A percentile compares a stretch with the other conserved stretches of the same genome.
These are phyloP conservation scores for Diaporthe destruens DNA, from an alignment of 2,329 filamentous ascomycete species.

Conservation along the genomic window DNA sequence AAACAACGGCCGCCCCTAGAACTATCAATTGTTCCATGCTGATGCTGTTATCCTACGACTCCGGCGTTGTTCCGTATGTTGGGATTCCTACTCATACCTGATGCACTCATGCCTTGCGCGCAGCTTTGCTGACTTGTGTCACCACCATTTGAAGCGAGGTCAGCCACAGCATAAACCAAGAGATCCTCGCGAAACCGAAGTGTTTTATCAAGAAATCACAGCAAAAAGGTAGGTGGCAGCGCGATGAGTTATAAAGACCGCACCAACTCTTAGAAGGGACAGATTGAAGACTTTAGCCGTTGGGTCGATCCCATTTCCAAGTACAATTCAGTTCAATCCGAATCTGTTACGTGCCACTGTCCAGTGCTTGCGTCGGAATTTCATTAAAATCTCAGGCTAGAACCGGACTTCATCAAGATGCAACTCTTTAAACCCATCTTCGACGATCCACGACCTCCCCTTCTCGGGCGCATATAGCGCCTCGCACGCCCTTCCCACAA, in stretches of 20 bases:
- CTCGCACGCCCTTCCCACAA: slow-evolving; percentile 87
- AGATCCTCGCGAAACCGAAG: slow-evolving; percentile 15
- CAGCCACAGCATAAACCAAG: slow-evolving; percentile 33
- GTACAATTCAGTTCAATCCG: no score
- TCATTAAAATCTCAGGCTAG: slow-evolving; percentile 9
- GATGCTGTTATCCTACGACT: slow-evolving; percentile 27
- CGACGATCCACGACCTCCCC: slow-evolving; percentile 81
- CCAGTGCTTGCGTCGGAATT: neutral
- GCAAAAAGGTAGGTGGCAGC: neutral
- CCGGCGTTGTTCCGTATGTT: slow-evolving; percentile 27
- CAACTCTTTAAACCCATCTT: slow-evolving; percentile 86
- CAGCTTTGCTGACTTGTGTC: neutral
- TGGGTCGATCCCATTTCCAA: no score
- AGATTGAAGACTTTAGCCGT: neutral
- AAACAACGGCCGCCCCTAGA: no score
- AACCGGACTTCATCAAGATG: slow-evolving; percentile 57
- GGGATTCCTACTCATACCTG: neutral
- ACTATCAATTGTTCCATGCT: no score
- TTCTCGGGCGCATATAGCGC: slow-evolving; percentile 73
- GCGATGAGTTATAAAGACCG: slow-evolving; percentile 22
- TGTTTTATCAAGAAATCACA: slow-evolving; percentile 23
- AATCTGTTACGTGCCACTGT: no score
- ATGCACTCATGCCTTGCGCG: neutral
- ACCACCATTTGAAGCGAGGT: slow-evolving; percentile 3
- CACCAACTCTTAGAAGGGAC: neutral